These are phyloP conservation scores for Craspedostauros australis DNA, from an alignment of 108 stramenopile species.

Conservation along the genomic window DNA sequence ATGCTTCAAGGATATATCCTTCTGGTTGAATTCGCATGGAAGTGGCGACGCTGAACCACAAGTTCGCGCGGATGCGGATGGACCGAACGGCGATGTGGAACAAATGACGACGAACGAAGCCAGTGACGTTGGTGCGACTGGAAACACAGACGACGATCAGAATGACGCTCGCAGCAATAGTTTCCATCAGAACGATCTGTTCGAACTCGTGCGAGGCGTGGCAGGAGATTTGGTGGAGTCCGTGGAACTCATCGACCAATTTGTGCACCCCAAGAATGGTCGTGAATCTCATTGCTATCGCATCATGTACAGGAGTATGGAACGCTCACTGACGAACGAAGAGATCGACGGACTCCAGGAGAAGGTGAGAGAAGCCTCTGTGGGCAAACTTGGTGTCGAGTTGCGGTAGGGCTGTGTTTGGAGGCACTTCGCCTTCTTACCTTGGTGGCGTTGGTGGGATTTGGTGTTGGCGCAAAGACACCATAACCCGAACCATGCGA, in stretches of 20 bases:
- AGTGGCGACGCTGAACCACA: background rate
- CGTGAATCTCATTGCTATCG: slow-evolving; percentile 81
- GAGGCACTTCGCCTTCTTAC: too few species aligned
- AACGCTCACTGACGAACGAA: slow-evolving; percentile 92
- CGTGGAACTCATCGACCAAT: slow-evolving; percentile 86
- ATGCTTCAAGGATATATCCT: slow-evolving; percentile 91
- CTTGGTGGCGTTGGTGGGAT: too few species aligned
- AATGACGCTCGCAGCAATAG: too few species aligned
- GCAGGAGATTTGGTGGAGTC: slow-evolving; percentile 93
- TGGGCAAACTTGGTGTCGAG: slow-evolving; percentile 17
- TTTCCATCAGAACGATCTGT: slow-evolving; percentile 88
- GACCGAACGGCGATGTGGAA: too few species aligned
- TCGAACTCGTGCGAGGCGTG: slow-evolving; percentile 81
- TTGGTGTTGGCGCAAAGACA: too few species aligned
- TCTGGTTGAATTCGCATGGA: slow-evolving; percentile 80
- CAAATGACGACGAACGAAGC: too few species aligned
- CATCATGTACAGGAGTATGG: slow-evolving; percentile 94
- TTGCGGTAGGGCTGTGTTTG: slow-evolving; percentile 27
- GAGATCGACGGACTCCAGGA: slow-evolving; percentile 93
- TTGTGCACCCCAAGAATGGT: slow-evolving; percentile 89
- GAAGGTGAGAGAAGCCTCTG: slow-evolving; percentile 33
- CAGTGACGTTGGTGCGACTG: background rate
- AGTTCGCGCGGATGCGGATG: too few species aligned
- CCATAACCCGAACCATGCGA: too few species aligned
- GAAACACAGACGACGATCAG: too few species aligned